These are phyloP conservation scores for Ganoderma resinaceum DNA, from an alignment of 1,284 basidiomycete species.

Conservation along the genomic window DNA sequence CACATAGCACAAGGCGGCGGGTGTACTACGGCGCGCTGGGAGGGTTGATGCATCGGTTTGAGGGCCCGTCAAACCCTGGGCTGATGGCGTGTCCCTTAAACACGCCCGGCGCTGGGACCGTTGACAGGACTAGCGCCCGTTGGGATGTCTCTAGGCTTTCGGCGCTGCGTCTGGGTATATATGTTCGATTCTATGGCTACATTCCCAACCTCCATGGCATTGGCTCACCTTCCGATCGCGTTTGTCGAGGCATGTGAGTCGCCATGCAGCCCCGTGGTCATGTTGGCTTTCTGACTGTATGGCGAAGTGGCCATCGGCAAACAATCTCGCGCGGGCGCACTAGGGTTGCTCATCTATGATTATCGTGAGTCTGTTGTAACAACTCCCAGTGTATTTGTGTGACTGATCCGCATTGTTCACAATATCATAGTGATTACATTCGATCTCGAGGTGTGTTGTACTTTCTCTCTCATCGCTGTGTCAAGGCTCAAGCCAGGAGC, in stretches of 20 bases:
- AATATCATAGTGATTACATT: not conserved
- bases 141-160: not conserved
- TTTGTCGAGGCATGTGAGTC: not conserved
- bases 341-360: conserved; percentile 2
- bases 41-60: not conserved
- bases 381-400: too few species aligned
- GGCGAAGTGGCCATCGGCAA: conserved; percentile 1
- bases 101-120: not conserved
- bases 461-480: not conserved
- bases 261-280: not conserved
- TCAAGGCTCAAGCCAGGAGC: too few species aligned
- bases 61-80: not conserved
- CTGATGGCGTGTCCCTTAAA: not conserved
- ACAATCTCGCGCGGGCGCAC: not conserved
- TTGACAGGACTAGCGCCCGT: not conserved
- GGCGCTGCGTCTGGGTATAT: not conserved
- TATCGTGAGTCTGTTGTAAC: not conserved
- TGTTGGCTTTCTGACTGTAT: not conserved
- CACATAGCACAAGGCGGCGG: not conserved
- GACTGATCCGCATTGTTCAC: not conserved
- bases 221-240: not conserved
- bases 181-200: not conserved
- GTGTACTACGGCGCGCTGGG: not conserved
- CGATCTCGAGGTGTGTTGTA: not conserved
- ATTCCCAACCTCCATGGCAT: not conserved